Evolutionary conservation across 1,139 yeast species (phyloP), one percentile per base, ranked within the genome.

Genomic region (Nakaseomyces uthaithaninus): DNA sequence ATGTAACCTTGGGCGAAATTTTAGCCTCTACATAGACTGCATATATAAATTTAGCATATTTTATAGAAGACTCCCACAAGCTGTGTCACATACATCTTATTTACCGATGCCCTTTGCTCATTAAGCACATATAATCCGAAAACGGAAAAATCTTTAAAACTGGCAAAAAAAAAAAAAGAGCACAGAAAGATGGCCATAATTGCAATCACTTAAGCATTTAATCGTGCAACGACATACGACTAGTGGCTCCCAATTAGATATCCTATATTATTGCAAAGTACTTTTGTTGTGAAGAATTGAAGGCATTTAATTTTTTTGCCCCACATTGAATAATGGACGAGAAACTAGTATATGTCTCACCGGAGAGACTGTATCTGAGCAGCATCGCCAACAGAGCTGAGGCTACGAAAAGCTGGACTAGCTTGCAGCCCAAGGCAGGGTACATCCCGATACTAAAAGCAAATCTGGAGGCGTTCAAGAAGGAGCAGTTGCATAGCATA

Each of bases 1-100:
- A 55, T 18, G 46, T 62, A 3, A 51, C 60, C 1, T 39, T 66
- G 25, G 60, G 62, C 4, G 64, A 63, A 30, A 48, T 53, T 9
- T 43, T 51, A 36, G 37, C 33, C 4, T 5, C 11, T 22, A 22
- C 8, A 22, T 22, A 22, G 11, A 9, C 8, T 22, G 24, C 24
- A 22, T 27, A 14, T 27, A 27, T 27, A 27, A 18, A 27, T 27
- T 27, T 27, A 18, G 12, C 18, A 11, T 25, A 27, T 27, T 14
- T 12, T n/a, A 14, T 27, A 27, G 7, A n/a, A n/a, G n/a, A n/a
- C n/a, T n/a, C n/a, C n/a, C n/a, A n/a, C n/a, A n/a, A n/a, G n/a
- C n/a, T n/a, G n/a, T n/a, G n/a, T n/a, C n/a, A n/a, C n/a, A n/a
- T n/a, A n/a, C n/a, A n/a, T n/a, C n/a, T n/a, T n/a, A n/a, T n/a